Percentiles rank a stretch among this genome's conserved stretches.
Conservation (phyloP, 1,139 yeast species). For the Meyerozyma athensensis region DNA sequence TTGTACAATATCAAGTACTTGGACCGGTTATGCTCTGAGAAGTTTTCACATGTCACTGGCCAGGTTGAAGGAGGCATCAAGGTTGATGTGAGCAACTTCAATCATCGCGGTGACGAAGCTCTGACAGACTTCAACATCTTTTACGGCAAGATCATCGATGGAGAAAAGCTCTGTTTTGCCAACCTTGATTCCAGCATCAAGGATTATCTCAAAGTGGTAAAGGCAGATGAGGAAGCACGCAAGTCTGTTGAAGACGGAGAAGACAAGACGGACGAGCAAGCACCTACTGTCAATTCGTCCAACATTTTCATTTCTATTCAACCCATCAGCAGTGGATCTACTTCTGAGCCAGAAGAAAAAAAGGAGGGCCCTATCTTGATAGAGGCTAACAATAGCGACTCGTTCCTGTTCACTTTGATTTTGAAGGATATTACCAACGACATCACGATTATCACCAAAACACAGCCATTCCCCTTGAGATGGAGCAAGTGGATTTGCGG, state of each 20-base stretch:
- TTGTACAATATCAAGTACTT: constrained; percentile 65
- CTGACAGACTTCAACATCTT: constrained; percentile 60
- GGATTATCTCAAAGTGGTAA: constrained; percentile 29
- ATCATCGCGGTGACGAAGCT: constrained; percentile 31
- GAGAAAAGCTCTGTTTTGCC: constrained; percentile 85
- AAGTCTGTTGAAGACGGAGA: constrained; percentile 21
- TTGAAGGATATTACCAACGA: constrained; percentile 76
- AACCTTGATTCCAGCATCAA: constrained; percentile 73
- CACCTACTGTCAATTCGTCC: constrained; percentile 35
- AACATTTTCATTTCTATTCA: constrained; percentile 77
- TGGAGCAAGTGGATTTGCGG: constrained; percentile 88
- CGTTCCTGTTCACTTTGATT: constrained; percentile 61
- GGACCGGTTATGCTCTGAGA: constrained; percentile 58
- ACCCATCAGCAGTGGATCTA: constrained; percentile 47
- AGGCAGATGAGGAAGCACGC: constrained; percentile 13
- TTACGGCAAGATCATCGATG: constrained; percentile 74
- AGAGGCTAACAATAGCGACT: constrained; percentile 32
- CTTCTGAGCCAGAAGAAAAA: constrained; percentile 22
- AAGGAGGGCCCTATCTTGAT: constrained; percentile 39
- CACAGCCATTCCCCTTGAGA: constrained; percentile 84
- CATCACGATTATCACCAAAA: constrained; percentile 65
- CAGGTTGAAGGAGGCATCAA: constrained; percentile 90
- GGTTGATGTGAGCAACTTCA: constrained; percentile 49
- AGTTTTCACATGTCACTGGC: constrained; percentile 77
- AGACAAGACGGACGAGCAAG: constrained; percentile 18